Base-by-base conservation (phyloP, 129 eudicot genomes). In the Solidago caesia region DNA sequence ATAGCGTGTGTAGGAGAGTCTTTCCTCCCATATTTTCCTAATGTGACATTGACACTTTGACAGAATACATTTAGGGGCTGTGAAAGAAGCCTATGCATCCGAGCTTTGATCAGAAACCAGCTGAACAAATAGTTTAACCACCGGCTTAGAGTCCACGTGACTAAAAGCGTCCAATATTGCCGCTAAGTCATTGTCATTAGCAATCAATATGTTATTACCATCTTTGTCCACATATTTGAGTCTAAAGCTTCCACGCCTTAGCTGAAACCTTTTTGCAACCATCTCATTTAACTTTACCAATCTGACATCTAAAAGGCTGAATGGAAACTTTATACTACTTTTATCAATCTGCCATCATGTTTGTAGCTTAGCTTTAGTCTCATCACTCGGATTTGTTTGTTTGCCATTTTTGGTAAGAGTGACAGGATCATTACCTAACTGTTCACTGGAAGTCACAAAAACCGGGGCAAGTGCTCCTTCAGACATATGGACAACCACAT, bases 201-300 rank as follows among this genome's bases (percentile, higher is more conserved):
- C 39, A 15, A 53, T 71, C 52, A 53, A 39, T 41, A 55, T 55
- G 16, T 6, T 71, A 55, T 71, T 64, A 41, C 65, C 65, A 71
- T 71, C 65, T 42, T 56, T 52, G 4, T 71, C 75, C 43, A 42
- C 65, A 55, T 71, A 71, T 71, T 56, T 56, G 16, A 71, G 75
- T 9, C 11, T 16, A 55, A 71, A 71, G 52, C 65, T 55, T 55
- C 65, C 75, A 16, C 2, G 53, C n/a, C 42, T 41, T 9, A 55
- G 64, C 12, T 71, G 52, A 55, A 71, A 71, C 65, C 65, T 42
- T 33, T 39, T 42, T 15, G 64, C 75, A 41, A 71, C 65, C 52
- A 71, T 10, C 9, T 71, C 13, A 16, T 71, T 42, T 52, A 71
- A 56, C 65, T 56, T 71, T 55, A 9, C 52, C 65, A 71, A 39